Base-by-base conservation (phyloP, 169 alveolate genomes). In the Besnoitia besnoiti region DNA sequence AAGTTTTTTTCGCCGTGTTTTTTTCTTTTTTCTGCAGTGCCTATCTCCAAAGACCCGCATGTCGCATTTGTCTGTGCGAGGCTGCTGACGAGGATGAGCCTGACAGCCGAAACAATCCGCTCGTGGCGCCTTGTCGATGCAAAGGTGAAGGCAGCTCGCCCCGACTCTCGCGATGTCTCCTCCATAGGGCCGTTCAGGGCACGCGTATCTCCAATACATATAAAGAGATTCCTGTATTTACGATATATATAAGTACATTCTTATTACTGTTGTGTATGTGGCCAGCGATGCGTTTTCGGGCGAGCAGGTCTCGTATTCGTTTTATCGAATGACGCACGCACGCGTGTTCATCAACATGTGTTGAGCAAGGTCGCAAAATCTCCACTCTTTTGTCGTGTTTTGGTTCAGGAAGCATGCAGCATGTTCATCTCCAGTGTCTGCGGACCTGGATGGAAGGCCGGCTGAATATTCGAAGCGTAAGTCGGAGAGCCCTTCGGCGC, bases 101-200 rank as follows among this genome's bases (percentile, higher is more conserved):
- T 35, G 95, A 95, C 8, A 55, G 93, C 8, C 49, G 73, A 33
- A 94, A 92, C 49, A 97, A 97, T 94, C 99, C 99, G 33, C 97
- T 98, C 88, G 96, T 99, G 62, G 95, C 98, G 39, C 99, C 99
- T 10, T 99, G 99, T 80, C 96, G 97, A 89, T 99, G 99, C 92
- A 96, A 96, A 85, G 99, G 93, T 75, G 33, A 39, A 33, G 19
- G 4, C 16, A 10, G 10, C 19, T 50, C 62, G 10, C 10, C 19
- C 62, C 30, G 10, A 50, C 19, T 50, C 62, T 50, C 62, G 10
- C 62, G 30, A 19, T 50, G 30, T 50, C 62, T 50, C 19, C 62
- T 50, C 19, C 62, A 14, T 50, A 10, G 62, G 10, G 62, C 19
- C 19, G 30, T 19, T 50, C 62, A 14, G n/a, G n/a, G n/a, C n/a